Percentiles rank a stretch among this genome's conserved stretches.
phyloP scores from a whole-genome alignment of 352 stramenopile genomes.

The Nothophytophthora sp. region DNA sequence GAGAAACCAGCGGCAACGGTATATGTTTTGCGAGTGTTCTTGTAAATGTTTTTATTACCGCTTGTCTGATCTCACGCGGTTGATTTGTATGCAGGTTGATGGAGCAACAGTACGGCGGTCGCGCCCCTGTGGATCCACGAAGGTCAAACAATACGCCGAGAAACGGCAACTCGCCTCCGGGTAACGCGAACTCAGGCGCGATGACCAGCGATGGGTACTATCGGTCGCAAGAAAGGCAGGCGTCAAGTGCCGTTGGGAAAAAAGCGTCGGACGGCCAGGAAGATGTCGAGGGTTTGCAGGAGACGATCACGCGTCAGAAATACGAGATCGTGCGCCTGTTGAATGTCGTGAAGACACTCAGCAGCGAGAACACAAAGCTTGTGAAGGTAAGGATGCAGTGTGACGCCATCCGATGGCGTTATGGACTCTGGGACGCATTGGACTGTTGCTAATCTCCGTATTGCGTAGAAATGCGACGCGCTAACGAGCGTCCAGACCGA shows the following conservation, averaged over 20 bases:
- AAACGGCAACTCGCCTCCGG: conserved; percentile 8
- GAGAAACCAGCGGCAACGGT: conserved; percentile 79
- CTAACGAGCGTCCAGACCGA: conserved; percentile 72
- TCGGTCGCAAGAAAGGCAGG: conserved; percentile 15
- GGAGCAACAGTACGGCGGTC: conserved; percentile 72
- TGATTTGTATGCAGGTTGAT: conserved; percentile 50
- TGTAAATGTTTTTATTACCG: not conserved
- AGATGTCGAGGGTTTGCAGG: conserved; percentile 51
- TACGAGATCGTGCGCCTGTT: conserved; percentile 80
- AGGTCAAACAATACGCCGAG: conserved; percentile 13
- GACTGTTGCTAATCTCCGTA: not conserved
- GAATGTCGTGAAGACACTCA: conserved; percentile 86
- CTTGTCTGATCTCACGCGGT: not conserved
- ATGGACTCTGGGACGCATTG: too few relatives aligned
- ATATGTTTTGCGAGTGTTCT: not conserved
- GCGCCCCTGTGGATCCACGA: conserved; percentile 35
- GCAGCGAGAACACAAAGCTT: conserved; percentile 81
- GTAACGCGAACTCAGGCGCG: not conserved
- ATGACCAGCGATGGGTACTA: too few relatives aligned
- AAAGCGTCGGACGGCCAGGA: conserved; percentile 3
- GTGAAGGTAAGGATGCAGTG: conserved; percentile 56
- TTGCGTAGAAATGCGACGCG: conserved; percentile 70
- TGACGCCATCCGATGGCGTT: too few relatives aligned
- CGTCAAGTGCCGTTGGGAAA: not conserved
- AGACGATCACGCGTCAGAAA: conserved; percentile 72